These are phyloP conservation scores for Postia placenta DNA, from an alignment of 768 basidiomycete species.

Conservation along the genomic window DNA sequence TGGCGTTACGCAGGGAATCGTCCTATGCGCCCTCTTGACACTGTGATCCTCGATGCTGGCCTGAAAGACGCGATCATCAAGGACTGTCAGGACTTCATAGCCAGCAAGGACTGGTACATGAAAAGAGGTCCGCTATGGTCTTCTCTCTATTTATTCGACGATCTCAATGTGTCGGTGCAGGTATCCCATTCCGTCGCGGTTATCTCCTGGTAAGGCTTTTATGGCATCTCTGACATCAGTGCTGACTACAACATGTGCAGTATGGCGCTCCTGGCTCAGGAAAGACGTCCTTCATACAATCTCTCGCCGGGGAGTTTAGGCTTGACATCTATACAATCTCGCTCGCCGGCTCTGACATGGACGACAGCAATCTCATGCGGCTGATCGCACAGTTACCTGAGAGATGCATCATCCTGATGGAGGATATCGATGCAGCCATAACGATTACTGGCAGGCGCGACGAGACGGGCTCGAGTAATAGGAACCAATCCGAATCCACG, in stretches of 20 bases:
- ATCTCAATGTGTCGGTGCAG: slow-evolving; percentile 3
- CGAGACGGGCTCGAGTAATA: neutral
- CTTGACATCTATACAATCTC: slow-evolving; percentile 71
- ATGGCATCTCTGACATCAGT: neutral
- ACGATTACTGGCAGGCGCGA: slow-evolving; percentile 8
- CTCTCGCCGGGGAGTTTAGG: slow-evolving; percentile 70
- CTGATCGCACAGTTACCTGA: slow-evolving; percentile 62
- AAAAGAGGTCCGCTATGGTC: slow-evolving; percentile 41
- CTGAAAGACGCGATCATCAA: slow-evolving; percentile 57
- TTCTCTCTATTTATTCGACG: neutral
- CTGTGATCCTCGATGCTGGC: slow-evolving; percentile 68
- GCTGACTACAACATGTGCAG: slow-evolving; percentile 24
- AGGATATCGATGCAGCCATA: slow-evolving; percentile 67
- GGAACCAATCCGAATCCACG: too few species aligned
- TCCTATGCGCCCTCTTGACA: slow-evolving; percentile 27
- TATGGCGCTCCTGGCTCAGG: slow-evolving; percentile 75
- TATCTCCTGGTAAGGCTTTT: slow-evolving; percentile 49
- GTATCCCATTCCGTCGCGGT: slow-evolving; percentile 75
- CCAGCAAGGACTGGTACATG: slow-evolving; percentile 65
- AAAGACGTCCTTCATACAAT: slow-evolving; percentile 74
- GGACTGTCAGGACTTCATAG: slow-evolving; percentile 67
- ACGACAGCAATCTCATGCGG: slow-evolving; percentile 52
- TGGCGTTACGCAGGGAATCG: slow-evolving; percentile 44
- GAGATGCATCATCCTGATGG: slow-evolving; percentile 72
- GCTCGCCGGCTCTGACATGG: slow-evolving; percentile 54